Conservation (phyloP, 306 rosid genomes). For the Quercus glauca region DNA sequence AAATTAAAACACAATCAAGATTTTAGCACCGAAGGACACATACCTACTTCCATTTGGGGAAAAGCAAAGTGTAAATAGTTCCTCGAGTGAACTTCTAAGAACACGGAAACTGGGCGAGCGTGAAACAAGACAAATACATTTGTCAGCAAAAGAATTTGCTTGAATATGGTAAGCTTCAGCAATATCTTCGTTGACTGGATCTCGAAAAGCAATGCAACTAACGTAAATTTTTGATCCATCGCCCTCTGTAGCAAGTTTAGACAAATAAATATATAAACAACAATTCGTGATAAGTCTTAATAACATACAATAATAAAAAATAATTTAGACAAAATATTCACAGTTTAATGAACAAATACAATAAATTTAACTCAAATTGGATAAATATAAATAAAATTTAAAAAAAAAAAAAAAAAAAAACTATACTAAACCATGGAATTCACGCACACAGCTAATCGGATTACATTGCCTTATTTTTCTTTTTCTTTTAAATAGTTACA, state of each 20-base stretch:
- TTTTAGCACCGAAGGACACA: constrained; percentile 31
- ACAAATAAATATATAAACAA: neutral
- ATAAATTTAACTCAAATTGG: neutral
- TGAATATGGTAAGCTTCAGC: constrained; percentile 85
- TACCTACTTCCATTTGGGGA: constrained; percentile 88
- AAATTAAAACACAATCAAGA: constrained; percentile 5
- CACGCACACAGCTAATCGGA: neutral
- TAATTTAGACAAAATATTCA: neutral
- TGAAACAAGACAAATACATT: constrained; percentile 96
- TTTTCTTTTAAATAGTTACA: no score
- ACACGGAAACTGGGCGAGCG: constrained; percentile 81
- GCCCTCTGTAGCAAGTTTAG: constrained; percentile 71
- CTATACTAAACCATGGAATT: no score
- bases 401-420: no score
- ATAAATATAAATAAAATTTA: no score
- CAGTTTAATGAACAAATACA: neutral
- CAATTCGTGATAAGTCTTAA: neutral
- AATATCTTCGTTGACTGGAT: constrained; percentile 90
- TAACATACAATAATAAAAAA: neutral
- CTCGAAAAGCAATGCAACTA: constrained; percentile 94
- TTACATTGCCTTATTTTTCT: no score
- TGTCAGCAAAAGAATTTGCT: constrained; percentile 90
- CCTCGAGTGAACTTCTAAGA: constrained; percentile 73
- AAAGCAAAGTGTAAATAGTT: constrained; percentile 78
- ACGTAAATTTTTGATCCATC: constrained; percentile 97